Evolutionary conservation across 495 filamentous ascomycete genomes (phyloP).

Genomic region (Hypoxylon intermedium): DNA sequence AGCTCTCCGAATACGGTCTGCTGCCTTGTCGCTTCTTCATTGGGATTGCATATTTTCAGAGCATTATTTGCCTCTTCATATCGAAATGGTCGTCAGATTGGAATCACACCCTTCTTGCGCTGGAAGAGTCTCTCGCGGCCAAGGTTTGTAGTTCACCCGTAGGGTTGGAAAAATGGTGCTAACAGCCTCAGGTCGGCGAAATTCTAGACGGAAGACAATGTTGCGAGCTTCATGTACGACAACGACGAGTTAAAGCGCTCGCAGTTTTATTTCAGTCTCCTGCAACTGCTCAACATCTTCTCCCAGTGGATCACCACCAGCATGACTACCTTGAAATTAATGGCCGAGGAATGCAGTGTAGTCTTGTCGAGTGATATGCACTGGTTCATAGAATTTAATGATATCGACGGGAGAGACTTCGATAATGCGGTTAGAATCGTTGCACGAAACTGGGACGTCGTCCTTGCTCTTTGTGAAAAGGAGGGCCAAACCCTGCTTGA

Average conservation of each 20-base stretch:
- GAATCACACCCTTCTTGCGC: not conserved
- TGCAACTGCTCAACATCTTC: not conserved
- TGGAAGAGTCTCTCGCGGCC: not conserved
- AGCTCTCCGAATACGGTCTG: not conserved
- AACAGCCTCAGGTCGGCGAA: not conserved
- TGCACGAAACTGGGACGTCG: not conserved
- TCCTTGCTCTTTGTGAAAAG: not conserved
- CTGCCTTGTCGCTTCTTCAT: not conserved
- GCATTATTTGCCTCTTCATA: not conserved
- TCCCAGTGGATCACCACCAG: not conserved
- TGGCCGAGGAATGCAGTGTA: not conserved
- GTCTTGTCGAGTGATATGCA: not conserved
- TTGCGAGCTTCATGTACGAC: not conserved
- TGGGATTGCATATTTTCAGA: not conserved
- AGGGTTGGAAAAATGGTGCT: no score
- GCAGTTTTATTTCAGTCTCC: not conserved
- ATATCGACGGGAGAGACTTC: not conserved
- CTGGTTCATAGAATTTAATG: not conserved
- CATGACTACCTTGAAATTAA: not conserved
- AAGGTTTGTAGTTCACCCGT: not conserved
- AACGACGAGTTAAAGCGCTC: not conserved
- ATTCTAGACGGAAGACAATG: not conserved
- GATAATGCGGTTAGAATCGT: not conserved
- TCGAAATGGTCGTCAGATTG: not conserved
- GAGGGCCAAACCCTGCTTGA: not conserved